Conservation (phyloP, 2,329 filamentous ascomycete genomes). For the Ilyonectria mors-panacis region DNA sequence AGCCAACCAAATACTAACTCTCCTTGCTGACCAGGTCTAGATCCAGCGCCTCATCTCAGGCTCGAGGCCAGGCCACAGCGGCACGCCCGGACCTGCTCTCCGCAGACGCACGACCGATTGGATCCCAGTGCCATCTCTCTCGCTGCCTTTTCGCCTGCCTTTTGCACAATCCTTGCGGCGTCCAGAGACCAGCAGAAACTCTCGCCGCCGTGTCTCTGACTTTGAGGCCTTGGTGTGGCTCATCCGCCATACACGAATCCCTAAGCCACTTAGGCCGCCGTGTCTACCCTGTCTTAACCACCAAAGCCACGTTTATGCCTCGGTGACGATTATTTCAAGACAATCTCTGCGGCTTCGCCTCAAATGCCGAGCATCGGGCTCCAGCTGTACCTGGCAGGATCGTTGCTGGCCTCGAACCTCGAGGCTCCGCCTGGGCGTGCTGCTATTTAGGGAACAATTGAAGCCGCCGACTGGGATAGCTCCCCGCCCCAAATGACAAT, state of each 20-base stretch:
- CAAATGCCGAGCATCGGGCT: slow-evolving; percentile 15
- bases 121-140: slow-evolving; percentile 40
- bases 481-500: slow-evolving; percentile 11
- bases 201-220: neutral
- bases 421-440: slow-evolving; percentile 31
- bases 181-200: neutral
- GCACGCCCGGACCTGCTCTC: slow-evolving; percentile 43
- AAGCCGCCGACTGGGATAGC: slow-evolving; percentile 8
- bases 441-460: slow-evolving; percentile 43
- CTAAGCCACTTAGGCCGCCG: slow-evolving; percentile 38
- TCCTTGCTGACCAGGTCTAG: slow-evolving; percentile 11
- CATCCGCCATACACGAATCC: slow-evolving; percentile 27
- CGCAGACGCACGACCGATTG: slow-evolving; percentile 45
- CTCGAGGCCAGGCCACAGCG: slow-evolving; percentile 25
- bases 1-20: slow-evolving; percentile 10
- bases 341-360: slow-evolving; percentile 39
- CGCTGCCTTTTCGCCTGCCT: slow-evolving; percentile 21
- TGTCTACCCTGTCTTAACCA: slow-evolving; percentile 31
- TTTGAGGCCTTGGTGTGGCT: slow-evolving; percentile 31
- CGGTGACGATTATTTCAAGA: slow-evolving; percentile 35
- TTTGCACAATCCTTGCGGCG: slow-evolving; percentile 9
- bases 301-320: slow-evolving; percentile 32
- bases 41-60: slow-evolving; percentile 36
- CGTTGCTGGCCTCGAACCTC: slow-evolving; percentile 29
- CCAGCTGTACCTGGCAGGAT: slow-evolving; percentile 31